Evolutionary conservation across 768 basidiomycete species (phyloP).

Genomic region (Lepiota venenata): DNA sequence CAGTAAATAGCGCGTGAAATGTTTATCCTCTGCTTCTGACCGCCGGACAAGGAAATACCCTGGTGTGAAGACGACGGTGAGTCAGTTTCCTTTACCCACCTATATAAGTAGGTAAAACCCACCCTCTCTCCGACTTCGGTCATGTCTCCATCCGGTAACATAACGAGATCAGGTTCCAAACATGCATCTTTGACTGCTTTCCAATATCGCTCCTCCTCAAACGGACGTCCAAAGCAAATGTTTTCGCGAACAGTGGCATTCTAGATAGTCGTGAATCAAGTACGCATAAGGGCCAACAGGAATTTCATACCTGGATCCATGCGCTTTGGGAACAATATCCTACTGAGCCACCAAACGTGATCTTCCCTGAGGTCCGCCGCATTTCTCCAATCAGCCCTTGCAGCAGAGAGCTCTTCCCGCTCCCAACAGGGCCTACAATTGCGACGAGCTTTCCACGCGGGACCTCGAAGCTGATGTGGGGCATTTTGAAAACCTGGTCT

Average conservation of each 20-base stretch:
- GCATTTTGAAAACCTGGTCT: constrained; percentile 59
- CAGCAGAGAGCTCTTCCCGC: constrained; percentile 66
- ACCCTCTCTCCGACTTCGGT: constrained; percentile 82
- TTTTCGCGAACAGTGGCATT: constrained; percentile 88
- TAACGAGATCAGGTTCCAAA: constrained; percentile 74
- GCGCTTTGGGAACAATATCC: constrained; percentile 85
- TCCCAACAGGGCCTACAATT: constrained; percentile 81
- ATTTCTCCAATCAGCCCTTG: constrained; percentile 84
- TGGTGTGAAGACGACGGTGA: constrained; percentile 19
- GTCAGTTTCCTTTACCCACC: background rate
- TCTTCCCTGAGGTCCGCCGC: constrained; percentile 61
- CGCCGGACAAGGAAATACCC: constrained; percentile 88
- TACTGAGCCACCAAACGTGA: constrained; percentile 72
- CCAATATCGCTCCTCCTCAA: constrained; percentile 82
- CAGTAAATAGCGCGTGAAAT: constrained; percentile 88
- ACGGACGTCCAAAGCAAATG: constrained; percentile 82
- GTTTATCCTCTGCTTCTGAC: constrained; percentile 75
- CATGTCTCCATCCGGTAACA: constrained; percentile 72
- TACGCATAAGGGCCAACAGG: constrained; percentile 4
- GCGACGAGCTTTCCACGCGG: constrained; percentile 79
- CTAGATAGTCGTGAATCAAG: constrained; percentile 25
- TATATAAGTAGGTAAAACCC: background rate
- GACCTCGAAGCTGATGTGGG: constrained; percentile 61
- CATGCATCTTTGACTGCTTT: constrained; percentile 74
- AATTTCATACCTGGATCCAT: constrained; percentile 72